Conservation (phyloP, 352 stramenopile genomes). For the Phytopythium boreale region DNA sequence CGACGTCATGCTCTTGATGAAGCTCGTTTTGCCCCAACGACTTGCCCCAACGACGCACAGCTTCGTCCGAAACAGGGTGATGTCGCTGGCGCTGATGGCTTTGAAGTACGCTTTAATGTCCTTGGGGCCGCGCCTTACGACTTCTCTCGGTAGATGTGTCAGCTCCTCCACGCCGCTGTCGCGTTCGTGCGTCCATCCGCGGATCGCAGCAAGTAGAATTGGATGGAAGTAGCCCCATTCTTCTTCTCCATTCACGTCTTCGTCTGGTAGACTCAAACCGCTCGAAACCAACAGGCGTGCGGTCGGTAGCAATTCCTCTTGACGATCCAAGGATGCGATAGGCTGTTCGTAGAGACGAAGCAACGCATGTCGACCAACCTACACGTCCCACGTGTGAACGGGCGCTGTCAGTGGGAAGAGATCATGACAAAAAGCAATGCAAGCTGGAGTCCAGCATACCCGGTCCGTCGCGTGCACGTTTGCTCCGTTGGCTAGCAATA, state of each 20-base stretch:
- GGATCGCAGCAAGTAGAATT: background rate
- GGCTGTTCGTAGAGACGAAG: too few species aligned
- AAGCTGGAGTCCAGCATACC: too few species aligned
- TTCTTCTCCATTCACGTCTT: too few species aligned
- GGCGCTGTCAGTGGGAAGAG: too few species aligned
- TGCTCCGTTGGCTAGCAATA: background rate
- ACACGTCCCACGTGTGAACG: too few species aligned
- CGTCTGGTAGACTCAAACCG: background rate
- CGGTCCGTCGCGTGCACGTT: background rate
- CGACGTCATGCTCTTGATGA: constrained; percentile 26
- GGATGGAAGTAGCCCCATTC: too few species aligned
- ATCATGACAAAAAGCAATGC: too few species aligned
- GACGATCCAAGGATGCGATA: too few species aligned
- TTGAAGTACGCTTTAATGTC: background rate
- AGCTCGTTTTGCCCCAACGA: constrained; percentile 28
- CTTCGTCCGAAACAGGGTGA: constrained; percentile 16
- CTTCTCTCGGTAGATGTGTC: background rate
- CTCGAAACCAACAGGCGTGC: background rate
- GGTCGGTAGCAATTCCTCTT: too few species aligned
- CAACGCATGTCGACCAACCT: too few species aligned
- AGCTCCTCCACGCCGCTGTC: background rate
- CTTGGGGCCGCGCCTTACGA: background rate
- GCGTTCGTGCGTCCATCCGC: background rate
- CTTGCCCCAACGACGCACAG: constrained; percentile 28
- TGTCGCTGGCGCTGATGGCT: background rate